Evolutionary conservation across 1,284 basidiomycete species (phyloP).

Genomic region (Ganoderma lucidum): DNA sequence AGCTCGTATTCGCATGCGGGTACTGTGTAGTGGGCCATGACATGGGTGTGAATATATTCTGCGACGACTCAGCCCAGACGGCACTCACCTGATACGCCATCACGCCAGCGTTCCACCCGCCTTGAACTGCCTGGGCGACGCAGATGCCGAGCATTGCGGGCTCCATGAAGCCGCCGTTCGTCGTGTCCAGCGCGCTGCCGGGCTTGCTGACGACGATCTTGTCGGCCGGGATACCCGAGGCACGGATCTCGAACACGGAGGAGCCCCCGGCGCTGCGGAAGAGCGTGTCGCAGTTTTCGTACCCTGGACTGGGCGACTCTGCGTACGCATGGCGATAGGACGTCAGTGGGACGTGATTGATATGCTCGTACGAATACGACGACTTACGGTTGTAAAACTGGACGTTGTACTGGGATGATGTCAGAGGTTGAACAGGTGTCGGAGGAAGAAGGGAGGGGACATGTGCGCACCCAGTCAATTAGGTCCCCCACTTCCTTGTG

Average conservation of each 20-base stretch:
- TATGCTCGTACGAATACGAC: not conserved
- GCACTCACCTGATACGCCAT: constrained; percentile 24
- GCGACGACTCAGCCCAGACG: not conserved
- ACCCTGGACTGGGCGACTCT: constrained; percentile 56
- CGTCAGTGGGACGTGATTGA: not conserved
- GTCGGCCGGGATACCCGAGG: constrained; percentile 56
- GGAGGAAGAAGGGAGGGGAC: no score
- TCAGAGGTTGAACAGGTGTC: not conserved
- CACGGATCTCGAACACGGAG: constrained; percentile 67
- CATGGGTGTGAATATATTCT: not conserved
- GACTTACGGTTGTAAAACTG: constrained; percentile 69
- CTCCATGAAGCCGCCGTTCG: constrained; percentile 64
- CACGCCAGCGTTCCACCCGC: constrained; percentile 59
- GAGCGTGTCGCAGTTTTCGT: constrained; percentile 62
- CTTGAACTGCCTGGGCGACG: constrained; percentile 56
- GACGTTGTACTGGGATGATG: constrained; percentile 49
- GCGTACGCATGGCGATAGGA: not conserved
- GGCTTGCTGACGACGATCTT: constrained; percentile 72
- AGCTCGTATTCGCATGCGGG: constrained; percentile 23
- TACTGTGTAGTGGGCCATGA: constrained; percentile 38
- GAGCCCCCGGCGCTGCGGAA: constrained; percentile 57
- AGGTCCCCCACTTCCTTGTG: constrained; percentile 59
- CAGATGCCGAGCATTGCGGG: constrained; percentile 61
- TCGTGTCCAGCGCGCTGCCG: constrained; percentile 53
- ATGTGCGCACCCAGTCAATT: constrained; percentile 45